phyloP scores from a whole-genome alignment of 2,329 filamentous ascomycete genomes.

The Phaeomoniella chlamydospora region DNA sequence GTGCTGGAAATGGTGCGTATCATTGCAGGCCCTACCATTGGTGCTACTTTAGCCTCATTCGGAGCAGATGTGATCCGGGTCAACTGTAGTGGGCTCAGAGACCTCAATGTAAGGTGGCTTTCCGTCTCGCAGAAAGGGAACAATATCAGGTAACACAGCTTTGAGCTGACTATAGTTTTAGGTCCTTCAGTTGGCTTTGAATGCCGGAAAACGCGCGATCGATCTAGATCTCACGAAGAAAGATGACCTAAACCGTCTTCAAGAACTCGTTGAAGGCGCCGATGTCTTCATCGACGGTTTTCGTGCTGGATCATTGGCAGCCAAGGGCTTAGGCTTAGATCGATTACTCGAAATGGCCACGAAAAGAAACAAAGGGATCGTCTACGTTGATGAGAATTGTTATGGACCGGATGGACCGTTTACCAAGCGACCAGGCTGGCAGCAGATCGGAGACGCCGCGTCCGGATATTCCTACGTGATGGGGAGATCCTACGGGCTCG shows the following conservation, averaged over 20 bases:
- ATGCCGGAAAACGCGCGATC: constrained; percentile 54
- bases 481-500: constrained; percentile 18
- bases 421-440: constrained; percentile 32
- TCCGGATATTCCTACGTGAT: constrained; percentile 22
- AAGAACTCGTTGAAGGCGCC: constrained; percentile 26
- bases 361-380: constrained; percentile 26
- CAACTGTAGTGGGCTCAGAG: constrained; percentile 24
- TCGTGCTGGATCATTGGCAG: constrained; percentile 33
- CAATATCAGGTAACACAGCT: too few relatives aligned
- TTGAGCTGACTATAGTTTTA: constrained; percentile 24
- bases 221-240: constrained; percentile 36
- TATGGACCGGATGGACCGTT: constrained; percentile 34
- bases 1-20: constrained; percentile 34
- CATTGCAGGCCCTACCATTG: constrained; percentile 29
- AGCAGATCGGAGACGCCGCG: constrained; percentile 34
- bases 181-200: constrained; percentile 49
- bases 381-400: constrained; percentile 37
- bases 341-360: constrained; percentile 25
- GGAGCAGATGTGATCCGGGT: constrained; percentile 33
- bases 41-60: constrained; percentile 25
- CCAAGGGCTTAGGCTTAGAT: constrained; percentile 43
- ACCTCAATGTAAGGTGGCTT: constrained; percentile 15
- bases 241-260: constrained; percentile 23
- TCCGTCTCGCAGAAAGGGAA: too few relatives aligned
- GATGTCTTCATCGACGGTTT: constrained; percentile 43